Evolutionary conservation across 805 yeast species (phyloP).

Genomic region (Gaillardinia entomophila): DNA sequence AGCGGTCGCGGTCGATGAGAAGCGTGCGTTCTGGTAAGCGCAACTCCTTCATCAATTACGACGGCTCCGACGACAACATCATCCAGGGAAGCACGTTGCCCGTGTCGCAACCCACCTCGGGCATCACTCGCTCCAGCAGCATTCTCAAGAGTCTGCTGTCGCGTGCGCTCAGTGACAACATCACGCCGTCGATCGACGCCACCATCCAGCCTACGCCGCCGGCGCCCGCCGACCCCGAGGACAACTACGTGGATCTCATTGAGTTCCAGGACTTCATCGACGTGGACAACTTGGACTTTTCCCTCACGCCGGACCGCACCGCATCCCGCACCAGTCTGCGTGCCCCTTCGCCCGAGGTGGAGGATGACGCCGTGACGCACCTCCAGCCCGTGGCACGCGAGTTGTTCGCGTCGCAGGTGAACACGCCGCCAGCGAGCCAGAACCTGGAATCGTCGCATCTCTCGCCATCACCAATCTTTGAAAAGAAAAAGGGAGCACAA

Average conservation of each 20-base stretch:
- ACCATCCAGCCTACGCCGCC: slow-evolving; percentile 1
- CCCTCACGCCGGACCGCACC: slow-evolving; percentile 12
- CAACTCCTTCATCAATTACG: slow-evolving; percentile 33
- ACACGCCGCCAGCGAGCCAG: neutral
- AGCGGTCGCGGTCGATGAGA: slow-evolving; percentile 55
- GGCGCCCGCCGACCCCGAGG: slow-evolving; percentile 2
- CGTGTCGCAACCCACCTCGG: slow-evolving; percentile 9
- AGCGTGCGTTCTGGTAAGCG: slow-evolving; percentile 40
- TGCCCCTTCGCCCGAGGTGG: neutral
- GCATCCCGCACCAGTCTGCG: too few species aligned
- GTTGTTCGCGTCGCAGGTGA: neutral
- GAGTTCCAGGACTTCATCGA: slow-evolving; percentile 38
- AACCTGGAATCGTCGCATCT: neutral
- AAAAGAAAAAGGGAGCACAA: too few species aligned
- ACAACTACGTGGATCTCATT: slow-evolving; percentile 24
- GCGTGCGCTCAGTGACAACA: slow-evolving; percentile 9
- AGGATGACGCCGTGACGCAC: neutral
- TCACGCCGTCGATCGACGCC: slow-evolving; percentile 5
- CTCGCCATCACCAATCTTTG: neutral
- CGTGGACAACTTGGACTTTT: slow-evolving; percentile 30
- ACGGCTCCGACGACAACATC: slow-evolving; percentile 37
- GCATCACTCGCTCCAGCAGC: slow-evolving; percentile 29
- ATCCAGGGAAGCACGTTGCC: slow-evolving; percentile 17
- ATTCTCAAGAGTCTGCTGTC: slow-evolving; percentile 33
- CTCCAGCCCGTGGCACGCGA: neutral